These are phyloP conservation scores for Oryza australiensis DNA, from an alignment of 176 grass and related monocot species.

Conservation along the genomic window DNA sequence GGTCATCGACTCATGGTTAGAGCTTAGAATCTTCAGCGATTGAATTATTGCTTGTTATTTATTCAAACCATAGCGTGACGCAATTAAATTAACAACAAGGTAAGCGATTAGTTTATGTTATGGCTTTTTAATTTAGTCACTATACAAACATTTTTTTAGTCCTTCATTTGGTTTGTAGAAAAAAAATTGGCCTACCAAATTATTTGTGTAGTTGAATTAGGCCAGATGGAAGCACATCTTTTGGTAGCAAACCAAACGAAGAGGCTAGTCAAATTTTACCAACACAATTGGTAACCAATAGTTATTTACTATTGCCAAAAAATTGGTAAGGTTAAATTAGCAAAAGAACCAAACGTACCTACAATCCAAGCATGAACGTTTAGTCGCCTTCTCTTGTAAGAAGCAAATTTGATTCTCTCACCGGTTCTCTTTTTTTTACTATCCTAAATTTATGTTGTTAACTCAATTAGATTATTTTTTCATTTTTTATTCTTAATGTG, in stretches of 20 bases:
- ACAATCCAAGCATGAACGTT: background rate
- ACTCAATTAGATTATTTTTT: background rate
- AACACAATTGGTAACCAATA: too few relatives aligned
- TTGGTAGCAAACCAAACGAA: too few relatives aligned
- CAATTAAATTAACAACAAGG: background rate
- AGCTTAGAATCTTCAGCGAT: constrained; percentile 21
- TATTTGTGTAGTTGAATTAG: too few relatives aligned
- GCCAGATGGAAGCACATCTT: too few relatives aligned
- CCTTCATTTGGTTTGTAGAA: too few relatives aligned
- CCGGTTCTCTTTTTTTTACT: background rate
- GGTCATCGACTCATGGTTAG: background rate
- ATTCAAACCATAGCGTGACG: background rate
- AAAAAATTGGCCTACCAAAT: too few relatives aligned
- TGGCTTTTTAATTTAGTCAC: background rate
- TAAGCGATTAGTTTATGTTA: background rate
- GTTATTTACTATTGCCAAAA: too few relatives aligned
- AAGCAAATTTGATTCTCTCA: background rate
- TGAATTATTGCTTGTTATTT: constrained; percentile 19
- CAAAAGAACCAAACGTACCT: too few relatives aligned
- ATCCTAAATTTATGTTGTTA: background rate
- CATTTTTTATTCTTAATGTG: too few relatives aligned
- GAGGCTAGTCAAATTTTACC: too few relatives aligned
- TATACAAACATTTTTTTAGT: too few relatives aligned
- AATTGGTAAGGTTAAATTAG: too few relatives aligned
- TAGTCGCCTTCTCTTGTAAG: background rate